These are phyloP conservation scores for Drechslerella coelobrocha DNA, from an alignment of 2,329 filamentous ascomycete species.

Conservation along the genomic window DNA sequence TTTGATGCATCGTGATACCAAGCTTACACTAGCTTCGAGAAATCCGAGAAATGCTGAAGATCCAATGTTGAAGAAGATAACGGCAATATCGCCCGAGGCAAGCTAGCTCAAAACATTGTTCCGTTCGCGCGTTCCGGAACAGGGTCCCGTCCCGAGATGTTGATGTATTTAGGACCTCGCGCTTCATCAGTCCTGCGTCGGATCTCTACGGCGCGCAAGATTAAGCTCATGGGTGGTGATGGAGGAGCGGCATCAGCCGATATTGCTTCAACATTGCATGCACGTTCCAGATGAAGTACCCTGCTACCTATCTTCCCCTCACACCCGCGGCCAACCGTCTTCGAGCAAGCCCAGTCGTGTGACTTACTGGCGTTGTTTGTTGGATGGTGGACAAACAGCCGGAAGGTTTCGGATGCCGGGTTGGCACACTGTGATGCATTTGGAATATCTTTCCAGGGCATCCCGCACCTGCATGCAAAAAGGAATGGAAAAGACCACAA, in stretches of 20 bases:
- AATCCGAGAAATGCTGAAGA: constrained; percentile 5
- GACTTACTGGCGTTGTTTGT: constrained; percentile 47
- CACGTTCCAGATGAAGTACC: too few relatives aligned
- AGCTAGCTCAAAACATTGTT: constrained; percentile 13
- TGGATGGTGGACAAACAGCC: constrained; percentile 28
- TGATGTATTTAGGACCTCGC: too few relatives aligned
- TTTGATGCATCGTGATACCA: not conserved
- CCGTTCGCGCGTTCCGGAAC: too few relatives aligned
- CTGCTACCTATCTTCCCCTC: constrained; percentile 3
- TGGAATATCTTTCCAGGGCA: constrained; percentile 50
- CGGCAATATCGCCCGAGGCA: too few relatives aligned
- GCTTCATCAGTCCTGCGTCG: too few relatives aligned
- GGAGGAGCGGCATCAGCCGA: too few relatives aligned
- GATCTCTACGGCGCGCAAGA: too few relatives aligned
- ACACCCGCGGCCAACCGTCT: not conserved
- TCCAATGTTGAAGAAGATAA: too few relatives aligned
- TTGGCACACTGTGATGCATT: constrained; percentile 26
- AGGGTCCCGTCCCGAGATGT: too few relatives aligned
- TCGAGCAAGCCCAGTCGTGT: constrained; percentile 35
- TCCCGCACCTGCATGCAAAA: constrained; percentile 17
- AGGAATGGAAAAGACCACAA: constrained; percentile 1
- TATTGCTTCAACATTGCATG: too few relatives aligned
- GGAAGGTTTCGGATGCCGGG: constrained; percentile 48
- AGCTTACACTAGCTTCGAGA: not conserved
- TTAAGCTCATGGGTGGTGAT: too few relatives aligned